Percentiles rank a stretch among this genome's conserved stretches.
These are phyloP conservation scores for Xylariales sp. DNA, from an alignment of 2,329 filamentous ascomycete species.

Conservation along the genomic window DNA sequence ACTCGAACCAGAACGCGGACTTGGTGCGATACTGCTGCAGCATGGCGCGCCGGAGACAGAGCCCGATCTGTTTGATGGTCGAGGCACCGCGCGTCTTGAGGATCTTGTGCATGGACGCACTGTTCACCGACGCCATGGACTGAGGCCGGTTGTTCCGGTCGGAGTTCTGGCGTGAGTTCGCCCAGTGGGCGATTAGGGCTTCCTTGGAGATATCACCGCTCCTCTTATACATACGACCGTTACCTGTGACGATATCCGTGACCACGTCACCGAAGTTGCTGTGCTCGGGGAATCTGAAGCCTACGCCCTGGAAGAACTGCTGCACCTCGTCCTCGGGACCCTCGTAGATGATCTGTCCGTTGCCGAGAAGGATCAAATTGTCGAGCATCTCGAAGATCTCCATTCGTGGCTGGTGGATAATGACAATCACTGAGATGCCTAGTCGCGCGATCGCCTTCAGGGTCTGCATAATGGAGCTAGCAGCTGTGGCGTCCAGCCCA, in stretches of 20 bases:
- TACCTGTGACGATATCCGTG: conserved; percentile 58
- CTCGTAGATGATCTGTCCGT: conserved; percentile 51
- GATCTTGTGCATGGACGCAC: conserved; percentile 36
- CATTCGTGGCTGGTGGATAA: conserved; percentile 55
- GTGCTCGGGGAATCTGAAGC: conserved; percentile 45
- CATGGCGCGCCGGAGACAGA: conserved; percentile 48
- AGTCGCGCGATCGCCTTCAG: conserved; percentile 48
- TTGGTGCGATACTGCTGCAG: conserved; percentile 52
- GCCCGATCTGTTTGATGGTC: conserved; percentile 43
- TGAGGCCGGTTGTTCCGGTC: conserved; percentile 19
- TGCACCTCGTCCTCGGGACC: conserved; percentile 40
- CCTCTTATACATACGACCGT: conserved; percentile 46
- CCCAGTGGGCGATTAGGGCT: conserved; percentile 46
- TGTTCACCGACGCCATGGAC: conserved; percentile 18
- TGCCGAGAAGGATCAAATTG: conserved; percentile 48
- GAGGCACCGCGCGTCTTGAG: conserved; percentile 47
- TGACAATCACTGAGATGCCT: conserved; percentile 53
- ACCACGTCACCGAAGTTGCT: conserved; percentile 53
- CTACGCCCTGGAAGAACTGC: conserved; percentile 46
- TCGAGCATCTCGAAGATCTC: conserved; percentile 57
- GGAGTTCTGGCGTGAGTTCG: conserved; percentile 21
- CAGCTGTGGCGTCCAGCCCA: conserved; percentile 50
- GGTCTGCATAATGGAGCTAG: conserved; percentile 50
- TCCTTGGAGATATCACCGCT: conserved; percentile 42
- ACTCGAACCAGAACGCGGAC: conserved; percentile 48